Conservation (phyloP, 2,329 filamentous ascomycete genomes). For the Paecilomyces dactylethromorphus region DNA sequence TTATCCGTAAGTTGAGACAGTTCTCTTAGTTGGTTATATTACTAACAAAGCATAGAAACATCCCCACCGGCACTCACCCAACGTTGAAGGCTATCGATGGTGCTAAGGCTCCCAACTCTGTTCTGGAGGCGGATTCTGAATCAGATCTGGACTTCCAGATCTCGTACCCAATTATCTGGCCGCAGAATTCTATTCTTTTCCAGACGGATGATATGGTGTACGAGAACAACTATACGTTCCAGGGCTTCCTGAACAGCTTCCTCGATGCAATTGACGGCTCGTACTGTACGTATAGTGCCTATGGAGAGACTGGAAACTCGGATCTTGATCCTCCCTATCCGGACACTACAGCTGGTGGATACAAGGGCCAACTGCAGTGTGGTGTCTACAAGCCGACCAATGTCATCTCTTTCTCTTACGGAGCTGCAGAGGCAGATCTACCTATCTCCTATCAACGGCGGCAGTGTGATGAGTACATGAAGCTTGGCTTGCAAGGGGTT, state of each 20-base stretch:
- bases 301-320: conserved; percentile 26
- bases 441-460: conserved; percentile 29
- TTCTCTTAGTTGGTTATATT: neutral
- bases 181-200: conserved; percentile 43
- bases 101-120: conserved; percentile 24
- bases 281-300: conserved; percentile 38
- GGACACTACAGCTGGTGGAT: conserved; percentile 30
- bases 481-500: conserved; percentile 44
- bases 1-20: conserved; percentile 15
- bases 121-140: conserved; percentile 28
- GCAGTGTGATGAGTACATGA: conserved; percentile 41
- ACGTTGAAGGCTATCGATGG: conserved; percentile 35
- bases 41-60: conserved; percentile 17
- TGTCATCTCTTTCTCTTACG: conserved; percentile 32
- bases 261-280: conserved; percentile 44
- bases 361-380: conserved; percentile 37
- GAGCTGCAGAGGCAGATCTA: conserved; percentile 23
- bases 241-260: conserved; percentile 42
- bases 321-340: conserved; percentile 39
- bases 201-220: conserved; percentile 39
- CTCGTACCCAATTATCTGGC: conserved; percentile 43
- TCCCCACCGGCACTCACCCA: conserved; percentile 36
- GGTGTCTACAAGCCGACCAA: conserved; percentile 35
- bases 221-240: conserved; percentile 30
- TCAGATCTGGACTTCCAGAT: conserved; percentile 42